Evolutionary conservation across 805 yeast genomes (phyloP), one percentile per base, ranked within the genome.

Genomic region (Myxozyma neotropica): DNA sequence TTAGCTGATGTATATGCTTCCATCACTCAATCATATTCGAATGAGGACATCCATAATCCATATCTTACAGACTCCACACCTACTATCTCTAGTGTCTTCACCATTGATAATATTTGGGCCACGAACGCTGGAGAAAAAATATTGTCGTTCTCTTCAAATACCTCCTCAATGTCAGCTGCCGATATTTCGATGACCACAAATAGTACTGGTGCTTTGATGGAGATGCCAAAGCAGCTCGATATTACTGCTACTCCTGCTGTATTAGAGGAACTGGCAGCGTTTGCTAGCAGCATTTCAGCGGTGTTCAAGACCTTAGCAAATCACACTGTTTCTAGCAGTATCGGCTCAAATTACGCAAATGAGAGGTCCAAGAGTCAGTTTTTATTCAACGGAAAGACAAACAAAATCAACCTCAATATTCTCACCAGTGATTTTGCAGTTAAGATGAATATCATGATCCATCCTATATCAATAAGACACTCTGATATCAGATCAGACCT

Each of bases 21-120:
- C 3, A 24, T 57, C 26, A 31, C 60, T n/a, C 55, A 53, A 17
- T 52, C 61, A 3, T 58, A 50, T n/a, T 45, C 61, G 1, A 38
- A 27, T 17, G 57, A 58, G 39, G 57, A 44, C 6, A 27, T 58
- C 6, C 54, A 33, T 2, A 58, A 50, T 42, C 61, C 61, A 8
- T 58, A 58, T 23, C 15, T 47, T 23, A 39, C 59, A 21, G 35
- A 26, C 15, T 29, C 29, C 5, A 17, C 56, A n/a, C 57, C 56
- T 2, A 19, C 63, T 31, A 23, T 46, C 33, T n/a, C 53, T 21
- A 49, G 58, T 29, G 40, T 50, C 12, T n/a, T 51, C 23, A 31
- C 51, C 4, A 36, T 57, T 1, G 64, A 60, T 33, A 23, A 48
- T 19, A 35, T 60, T 10, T 31, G n/a, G n/a, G 62, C 58, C 7